Evolutionary conservation across 208 protist species (phyloP).

Genomic region (Leishmania major): DNA sequence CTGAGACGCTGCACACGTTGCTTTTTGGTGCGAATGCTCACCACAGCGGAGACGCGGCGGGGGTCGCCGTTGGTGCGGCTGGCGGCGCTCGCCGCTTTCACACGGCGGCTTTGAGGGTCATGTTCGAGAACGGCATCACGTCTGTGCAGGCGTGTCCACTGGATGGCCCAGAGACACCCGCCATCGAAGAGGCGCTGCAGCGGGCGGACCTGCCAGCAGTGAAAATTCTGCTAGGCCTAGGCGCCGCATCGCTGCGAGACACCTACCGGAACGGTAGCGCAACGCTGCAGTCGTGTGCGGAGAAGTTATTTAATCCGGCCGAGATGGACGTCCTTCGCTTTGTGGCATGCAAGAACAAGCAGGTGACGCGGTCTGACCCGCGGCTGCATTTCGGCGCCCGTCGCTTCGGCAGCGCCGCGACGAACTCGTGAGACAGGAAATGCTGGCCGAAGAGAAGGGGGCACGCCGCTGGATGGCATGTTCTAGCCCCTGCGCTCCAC

Average conservation of each 20-base stretch:
- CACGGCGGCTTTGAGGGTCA: slow-evolving; percentile 35
- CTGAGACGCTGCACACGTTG: slow-evolving; percentile 58
- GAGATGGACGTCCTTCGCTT: slow-evolving; percentile 39
- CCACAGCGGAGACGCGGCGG: neutral
- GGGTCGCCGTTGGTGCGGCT: neutral
- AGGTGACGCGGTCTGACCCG: slow-evolving; percentile 41
- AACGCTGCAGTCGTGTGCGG: slow-evolving; percentile 42
- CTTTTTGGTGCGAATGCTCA: slow-evolving; percentile 37
- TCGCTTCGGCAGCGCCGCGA: slow-evolving; percentile 21
- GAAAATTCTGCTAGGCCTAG: slow-evolving; percentile 56
- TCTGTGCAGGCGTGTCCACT: slow-evolving; percentile 62
- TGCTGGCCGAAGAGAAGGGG: neutral
- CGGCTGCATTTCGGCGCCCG: slow-evolving; percentile 52
- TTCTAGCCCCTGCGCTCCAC: slow-evolving; percentile 2
- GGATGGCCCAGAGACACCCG: slow-evolving; percentile 39
- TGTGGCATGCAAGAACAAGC: slow-evolving; percentile 33
- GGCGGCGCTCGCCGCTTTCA: slow-evolving; percentile 12
- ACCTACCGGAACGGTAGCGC: slow-evolving; percentile 41
- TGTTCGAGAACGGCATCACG: slow-evolving; percentile 51
- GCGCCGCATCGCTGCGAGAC: slow-evolving; percentile 51
- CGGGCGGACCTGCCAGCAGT: slow-evolving; percentile 37
- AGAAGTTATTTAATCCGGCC: slow-evolving; percentile 36
- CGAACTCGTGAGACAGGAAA: neutral
- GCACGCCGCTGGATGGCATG: neutral
- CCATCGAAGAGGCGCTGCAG: slow-evolving; percentile 64